Base-by-base conservation (phyloP, 345 rosid genomes). In the Eucalyptus regnans region DNA sequence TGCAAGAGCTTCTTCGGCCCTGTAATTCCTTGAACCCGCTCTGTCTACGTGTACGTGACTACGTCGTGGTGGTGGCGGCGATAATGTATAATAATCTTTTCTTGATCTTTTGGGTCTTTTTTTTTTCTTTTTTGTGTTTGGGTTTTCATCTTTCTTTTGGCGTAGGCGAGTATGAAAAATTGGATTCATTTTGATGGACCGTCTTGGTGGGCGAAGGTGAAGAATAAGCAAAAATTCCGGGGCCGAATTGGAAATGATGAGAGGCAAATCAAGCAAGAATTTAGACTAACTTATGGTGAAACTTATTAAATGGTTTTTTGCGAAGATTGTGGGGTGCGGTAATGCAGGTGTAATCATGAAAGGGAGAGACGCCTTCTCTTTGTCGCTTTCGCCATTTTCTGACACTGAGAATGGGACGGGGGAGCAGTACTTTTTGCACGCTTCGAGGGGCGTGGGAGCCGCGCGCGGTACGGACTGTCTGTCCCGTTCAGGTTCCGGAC, bases 1-100 rank as follows among this genome's bases (percentile, higher is more conserved):
- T 97, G 99, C 86, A 94, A 92, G 89, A 93, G 94, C 86, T 96
- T 94, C 86, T 96, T 94, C 62, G 92, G 80, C 68, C 93, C 92
- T 85, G 89, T 83, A 41, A 94, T 94, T 87, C 96, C 95, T 9
- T 94, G 88, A 92, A 44, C 31, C 13, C 85, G 8, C 18, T 22
- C 8, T 8, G 13, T 64, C 29, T 81, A 18, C 66, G 33, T 8
- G 66, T 43, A 31, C 23, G 25, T 58, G 37, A 60, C 54, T 46
- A 84, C 86, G 86, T 85, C 50, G 12, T 14, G 54, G 17, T 37
- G 48, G 52, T 23, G 86, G 54, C 66, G 86, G 58, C 23, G 86
- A 68, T 12, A 3, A 14, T 44, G 86, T 51, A 41, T 76, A 41
- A 76, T 76, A 11, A 76, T 76, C 48, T 37, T 20, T 10, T 76